A percentile compares a stretch with the other conserved stretches of the same genome.
phyloP scores from a whole-genome alignment of 75 land plant genomes.

The Cryptomeria japonica region DNA sequence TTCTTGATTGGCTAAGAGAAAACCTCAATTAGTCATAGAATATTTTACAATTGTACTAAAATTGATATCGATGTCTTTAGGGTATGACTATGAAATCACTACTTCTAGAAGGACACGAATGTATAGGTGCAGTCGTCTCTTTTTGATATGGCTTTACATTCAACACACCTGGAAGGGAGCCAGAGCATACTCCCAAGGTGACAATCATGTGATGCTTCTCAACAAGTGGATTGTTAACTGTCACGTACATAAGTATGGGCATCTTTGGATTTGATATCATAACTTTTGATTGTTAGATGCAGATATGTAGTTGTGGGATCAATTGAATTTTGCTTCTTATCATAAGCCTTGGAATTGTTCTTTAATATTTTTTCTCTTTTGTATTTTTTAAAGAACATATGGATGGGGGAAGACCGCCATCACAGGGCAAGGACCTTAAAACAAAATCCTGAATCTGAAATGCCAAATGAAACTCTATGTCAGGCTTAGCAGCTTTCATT shows the following conservation, averaged over 20 bases:
- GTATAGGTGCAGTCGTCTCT: background rate
- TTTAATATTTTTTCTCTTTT: background rate
- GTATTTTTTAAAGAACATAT: background rate
- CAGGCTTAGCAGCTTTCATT: background rate
- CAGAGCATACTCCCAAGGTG: background rate
- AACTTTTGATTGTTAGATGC: background rate
- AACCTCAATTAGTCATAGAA: background rate
- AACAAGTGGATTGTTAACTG: constrained; percentile 7
- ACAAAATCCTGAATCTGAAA: background rate
- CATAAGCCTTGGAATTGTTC: background rate
- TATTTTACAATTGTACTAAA: background rate
- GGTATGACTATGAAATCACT: background rate
- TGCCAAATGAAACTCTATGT: background rate
- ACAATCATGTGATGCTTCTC: background rate
- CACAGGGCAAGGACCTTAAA: background rate
- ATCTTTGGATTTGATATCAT: background rate
- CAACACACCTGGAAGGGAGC: background rate
- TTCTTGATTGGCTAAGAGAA: background rate
- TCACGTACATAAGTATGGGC: background rate
- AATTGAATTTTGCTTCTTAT: background rate
- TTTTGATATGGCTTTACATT: background rate
- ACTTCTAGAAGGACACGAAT: background rate
- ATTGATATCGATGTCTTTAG: background rate
- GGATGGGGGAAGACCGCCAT: background rate
- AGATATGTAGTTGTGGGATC: background rate